These are phyloP conservation scores for Leishmania guyanensis DNA, from an alignment of 208 protist genomes.

Conservation along the genomic window DNA sequence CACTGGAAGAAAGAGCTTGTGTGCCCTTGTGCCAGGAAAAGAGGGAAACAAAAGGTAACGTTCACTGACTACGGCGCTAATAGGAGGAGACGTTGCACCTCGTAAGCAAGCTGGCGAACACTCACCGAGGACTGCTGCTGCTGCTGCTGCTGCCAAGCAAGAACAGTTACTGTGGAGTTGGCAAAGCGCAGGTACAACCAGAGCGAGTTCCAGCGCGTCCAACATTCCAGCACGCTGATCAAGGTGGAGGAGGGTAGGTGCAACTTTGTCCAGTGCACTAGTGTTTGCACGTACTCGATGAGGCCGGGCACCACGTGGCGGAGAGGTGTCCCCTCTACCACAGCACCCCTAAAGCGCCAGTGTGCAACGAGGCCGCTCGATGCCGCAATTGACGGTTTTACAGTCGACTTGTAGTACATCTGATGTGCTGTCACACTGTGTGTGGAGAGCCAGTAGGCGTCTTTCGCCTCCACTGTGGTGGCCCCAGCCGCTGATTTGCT, in stretches of 20 bases:
- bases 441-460: conserved; percentile 24
- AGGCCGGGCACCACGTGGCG: conserved; percentile 12
- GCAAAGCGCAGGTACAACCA: conserved; percentile 26
- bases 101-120: conserved; percentile 13
- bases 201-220: conserved; percentile 23
- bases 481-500: background rate
- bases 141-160: conserved; percentile 16
- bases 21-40: background rate
- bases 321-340: conserved; percentile 22
- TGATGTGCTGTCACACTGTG: background rate
- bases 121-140: conserved; percentile 4
- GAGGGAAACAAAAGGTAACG: background rate
- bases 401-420: conserved; percentile 6
- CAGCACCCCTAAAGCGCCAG: conserved; percentile 5
- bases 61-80: conserved; percentile 2
- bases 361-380: conserved; percentile 4
- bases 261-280: conserved; percentile 13
- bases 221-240: conserved; percentile 12
- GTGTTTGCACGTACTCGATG: conserved; percentile 12
- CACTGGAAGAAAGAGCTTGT: background rate
- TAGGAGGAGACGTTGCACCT: conserved; percentile 15
- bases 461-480: background rate
- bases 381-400: background rate
- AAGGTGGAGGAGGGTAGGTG: background rate
- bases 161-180: conserved; percentile 12